Percentiles rank a stretch among this genome's conserved stretches.
Evolutionary conservation across 148 eudicot genomes (phyloP).

Genomic region (Polygonum maritimum): DNA sequence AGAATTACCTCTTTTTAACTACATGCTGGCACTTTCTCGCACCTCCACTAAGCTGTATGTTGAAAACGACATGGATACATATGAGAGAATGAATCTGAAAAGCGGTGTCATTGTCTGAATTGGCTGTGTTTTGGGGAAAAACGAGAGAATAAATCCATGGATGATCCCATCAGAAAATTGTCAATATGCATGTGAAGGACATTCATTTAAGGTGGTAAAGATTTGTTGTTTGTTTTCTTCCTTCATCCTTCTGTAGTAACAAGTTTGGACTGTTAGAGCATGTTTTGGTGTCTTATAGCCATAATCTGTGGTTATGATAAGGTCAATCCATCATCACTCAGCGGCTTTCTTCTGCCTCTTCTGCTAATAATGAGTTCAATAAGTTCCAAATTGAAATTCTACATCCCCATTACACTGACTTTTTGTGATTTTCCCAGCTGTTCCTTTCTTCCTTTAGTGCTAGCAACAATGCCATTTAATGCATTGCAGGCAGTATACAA

Average conservation of each 20-base stretch:
- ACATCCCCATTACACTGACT: not conserved
- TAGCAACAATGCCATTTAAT: constrained; percentile 3
- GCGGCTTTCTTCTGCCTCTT: not conserved
- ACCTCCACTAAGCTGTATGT: not conserved
- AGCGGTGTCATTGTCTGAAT: not conserved
- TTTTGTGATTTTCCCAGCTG: not conserved
- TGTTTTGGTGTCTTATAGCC: not conserved
- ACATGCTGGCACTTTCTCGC: not conserved
- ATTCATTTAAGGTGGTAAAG: not conserved
- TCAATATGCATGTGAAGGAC: constrained; percentile 1
- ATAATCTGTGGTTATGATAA: not conserved
- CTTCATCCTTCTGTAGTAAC: not conserved
- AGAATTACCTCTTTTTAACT: not conserved
- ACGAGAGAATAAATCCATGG: not conserved
- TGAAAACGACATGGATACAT: not conserved
- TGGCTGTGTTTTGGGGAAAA: not conserved
- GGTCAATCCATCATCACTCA: not conserved
- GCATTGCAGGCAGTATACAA: not conserved
- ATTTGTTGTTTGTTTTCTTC: not conserved
- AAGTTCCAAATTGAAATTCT: not conserved
- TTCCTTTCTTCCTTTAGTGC: not conserved
- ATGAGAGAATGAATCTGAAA: not conserved
- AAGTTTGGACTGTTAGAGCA: not conserved
- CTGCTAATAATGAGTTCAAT: too few species aligned
- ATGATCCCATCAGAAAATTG: not conserved